Conservation (phyloP, 768 basidiomycete genomes). For the Mycena vitilis region DNA sequence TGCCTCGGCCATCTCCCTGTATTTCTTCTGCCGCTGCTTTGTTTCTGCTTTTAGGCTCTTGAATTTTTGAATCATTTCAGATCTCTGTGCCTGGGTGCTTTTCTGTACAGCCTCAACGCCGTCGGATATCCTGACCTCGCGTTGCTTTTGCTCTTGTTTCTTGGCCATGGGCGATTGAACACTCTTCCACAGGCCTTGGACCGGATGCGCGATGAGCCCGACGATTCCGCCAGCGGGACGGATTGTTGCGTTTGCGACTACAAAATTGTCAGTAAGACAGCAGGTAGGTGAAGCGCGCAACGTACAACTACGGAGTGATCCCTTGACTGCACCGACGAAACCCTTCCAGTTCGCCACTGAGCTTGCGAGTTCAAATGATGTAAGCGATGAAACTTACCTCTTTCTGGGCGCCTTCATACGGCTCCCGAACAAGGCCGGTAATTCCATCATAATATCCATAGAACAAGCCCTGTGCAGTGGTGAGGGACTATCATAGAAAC, state of each 20-base stretch:
- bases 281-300: slow-evolving; percentile 11
- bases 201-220: slow-evolving; percentile 50
- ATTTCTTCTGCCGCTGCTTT: slow-evolving; percentile 48
- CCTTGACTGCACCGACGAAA: slow-evolving; percentile 49
- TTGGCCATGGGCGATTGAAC: slow-evolving; percentile 44
- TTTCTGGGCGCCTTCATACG: slow-evolving; percentile 48
- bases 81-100: slow-evolving; percentile 49
- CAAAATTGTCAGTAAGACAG: background rate
- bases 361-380: background rate
- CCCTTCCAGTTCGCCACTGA: slow-evolving; percentile 36
- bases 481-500: background rate
- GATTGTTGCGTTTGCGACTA: slow-evolving; percentile 48
- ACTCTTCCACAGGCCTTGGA: slow-evolving; percentile 53
- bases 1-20: slow-evolving; percentile 47
- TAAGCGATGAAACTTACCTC: slow-evolving; percentile 35
- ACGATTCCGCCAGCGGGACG: slow-evolving; percentile 49
- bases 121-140: slow-evolving; percentile 52
- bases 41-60: slow-evolving; percentile 45
- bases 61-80: slow-evolving; percentile 51
- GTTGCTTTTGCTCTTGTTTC: slow-evolving; percentile 48
- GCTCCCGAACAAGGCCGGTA: slow-evolving; percentile 48
- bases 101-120: slow-evolving; percentile 50
- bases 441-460: slow-evolving; percentile 53
- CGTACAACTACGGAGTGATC: slow-evolving; percentile 50
- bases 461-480: slow-evolving; percentile 40